Percentiles rank a stretch among this genome's conserved stretches.
Evolutionary conservation across 257 asterid genomes (phyloP).

Genomic region (Osmanthus fragrans): DNA sequence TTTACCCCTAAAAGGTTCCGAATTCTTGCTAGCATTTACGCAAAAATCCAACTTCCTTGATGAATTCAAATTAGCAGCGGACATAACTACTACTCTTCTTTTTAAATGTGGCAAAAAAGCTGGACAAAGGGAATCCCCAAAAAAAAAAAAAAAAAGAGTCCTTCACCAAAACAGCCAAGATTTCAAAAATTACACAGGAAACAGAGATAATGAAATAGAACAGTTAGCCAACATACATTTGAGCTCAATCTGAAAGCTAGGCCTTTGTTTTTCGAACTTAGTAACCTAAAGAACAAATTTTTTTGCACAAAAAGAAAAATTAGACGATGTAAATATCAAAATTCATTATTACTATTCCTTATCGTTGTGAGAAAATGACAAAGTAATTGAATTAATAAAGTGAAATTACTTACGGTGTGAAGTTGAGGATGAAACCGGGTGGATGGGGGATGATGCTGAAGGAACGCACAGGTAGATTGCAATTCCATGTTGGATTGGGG

Average conservation of each 20-base stretch:
- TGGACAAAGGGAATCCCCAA: not conserved
- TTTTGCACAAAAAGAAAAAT: not conserved
- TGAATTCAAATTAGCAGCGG: slow-evolving; percentile 33
- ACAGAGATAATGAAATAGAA: slow-evolving; percentile 10
- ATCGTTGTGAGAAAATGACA: not conserved
- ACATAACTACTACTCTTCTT: slow-evolving; percentile 28
- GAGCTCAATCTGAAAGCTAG: slow-evolving; percentile 34
- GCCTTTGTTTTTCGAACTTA: slow-evolving; percentile 27
- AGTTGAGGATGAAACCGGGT: slow-evolving; percentile 32
- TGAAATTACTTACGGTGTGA: slow-evolving; percentile 42
- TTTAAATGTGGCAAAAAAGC: slow-evolving; percentile 37
- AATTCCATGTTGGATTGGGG: slow-evolving; percentile 39
- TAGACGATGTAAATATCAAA: not conserved
- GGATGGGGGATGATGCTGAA: slow-evolving; percentile 39
- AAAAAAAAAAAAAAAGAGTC: not conserved
- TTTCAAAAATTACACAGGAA: not conserved
- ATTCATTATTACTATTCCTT: slow-evolving; percentile 1
- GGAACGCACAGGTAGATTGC: slow-evolving; percentile 43
- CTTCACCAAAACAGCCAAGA: not conserved
- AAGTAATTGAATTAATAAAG: slow-evolving; percentile 6
- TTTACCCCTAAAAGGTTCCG: slow-evolving; percentile 76
- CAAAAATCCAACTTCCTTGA: slow-evolving; percentile 42
- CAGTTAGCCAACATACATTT: slow-evolving; percentile 34
- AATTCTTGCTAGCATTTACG: slow-evolving; percentile 35
- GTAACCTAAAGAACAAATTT: slow-evolving; percentile 32